A percentile compares a stretch with the other conserved stretches of the same genome.
Conservation (phyloP, 331 rosid species). For the Pyracantha coccinea region DNA sequence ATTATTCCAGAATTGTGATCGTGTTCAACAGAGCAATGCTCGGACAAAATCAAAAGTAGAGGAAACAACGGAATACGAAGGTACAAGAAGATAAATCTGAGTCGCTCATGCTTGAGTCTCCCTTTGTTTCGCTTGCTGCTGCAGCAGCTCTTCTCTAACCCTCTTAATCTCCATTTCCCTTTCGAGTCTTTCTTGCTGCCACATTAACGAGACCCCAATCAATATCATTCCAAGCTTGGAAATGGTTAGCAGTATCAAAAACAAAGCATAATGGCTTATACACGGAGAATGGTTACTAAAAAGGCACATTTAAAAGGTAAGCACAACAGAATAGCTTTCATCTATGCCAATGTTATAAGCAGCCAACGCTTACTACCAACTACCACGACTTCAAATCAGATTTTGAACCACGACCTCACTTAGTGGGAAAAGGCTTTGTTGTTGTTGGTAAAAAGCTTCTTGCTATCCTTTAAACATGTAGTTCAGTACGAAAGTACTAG, state of each 20-base stretch:
- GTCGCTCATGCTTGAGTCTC: slow-evolving; percentile 38
- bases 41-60: not conserved
- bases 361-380: not conserved
- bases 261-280: too few relatives aligned
- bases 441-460: not conserved
- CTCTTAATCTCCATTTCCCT: slow-evolving; percentile 73
- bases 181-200: slow-evolving; percentile 63
- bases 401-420: too few relatives aligned
- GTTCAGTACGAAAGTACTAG: not conserved
- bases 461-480: not conserved
- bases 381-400: not conserved
- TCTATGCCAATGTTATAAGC: not conserved
- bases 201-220: not conserved
- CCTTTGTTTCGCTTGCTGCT: slow-evolving; percentile 45
- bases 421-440: too few relatives aligned
- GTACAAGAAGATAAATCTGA: not conserved
- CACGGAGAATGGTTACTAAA: not conserved
- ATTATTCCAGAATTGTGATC: not conserved
- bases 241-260: not conserved
- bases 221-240: not conserved
- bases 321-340: not conserved
- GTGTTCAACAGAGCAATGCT: not conserved
- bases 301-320: not conserved
- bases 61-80: not conserved
- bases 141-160: slow-evolving; percentile 63